Percentiles rank a stretch among this genome's conserved stretches.
phyloP scores from a whole-genome alignment of 1,284 basidiomycete species.

The Fomitopsis betulina region DNA sequence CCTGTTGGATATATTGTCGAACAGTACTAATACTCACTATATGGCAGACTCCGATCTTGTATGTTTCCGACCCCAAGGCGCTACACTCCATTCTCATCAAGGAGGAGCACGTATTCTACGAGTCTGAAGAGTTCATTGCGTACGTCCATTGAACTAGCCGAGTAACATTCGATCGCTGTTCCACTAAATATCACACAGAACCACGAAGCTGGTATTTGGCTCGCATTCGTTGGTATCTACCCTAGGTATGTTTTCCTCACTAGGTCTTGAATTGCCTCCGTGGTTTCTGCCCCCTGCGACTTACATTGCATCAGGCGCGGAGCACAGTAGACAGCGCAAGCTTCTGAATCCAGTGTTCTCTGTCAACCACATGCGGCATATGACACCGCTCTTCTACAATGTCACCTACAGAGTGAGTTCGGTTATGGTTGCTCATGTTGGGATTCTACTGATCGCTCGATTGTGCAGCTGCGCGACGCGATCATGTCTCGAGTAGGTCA shows the following conservation, averaged over 20 bases:
- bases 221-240: neutral
- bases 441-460: no score
- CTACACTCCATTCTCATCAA: slow-evolving; percentile 28
- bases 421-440: neutral
- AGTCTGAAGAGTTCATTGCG: slow-evolving; percentile 6
- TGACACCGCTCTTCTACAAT: slow-evolving; percentile 21
- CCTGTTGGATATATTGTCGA: no score
- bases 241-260: neutral
- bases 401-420: neutral
- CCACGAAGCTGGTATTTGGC: slow-evolving; percentile 9
- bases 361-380: slow-evolving; percentile 19
- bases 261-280: no score
- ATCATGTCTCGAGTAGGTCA: slow-evolving; percentile 10
- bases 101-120: slow-evolving; percentile 27
- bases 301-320: slow-evolving; percentile 19
- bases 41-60: slow-evolving; percentile 15
- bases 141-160: no score
- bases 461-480: slow-evolving; percentile 15
- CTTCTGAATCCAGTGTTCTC: slow-evolving; percentile 26
- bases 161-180: no score
- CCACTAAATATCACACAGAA: no score
- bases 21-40: no score
- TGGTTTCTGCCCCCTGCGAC: no score
- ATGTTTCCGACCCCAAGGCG: slow-evolving; percentile 23
- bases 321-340: slow-evolving; percentile 23